Base-by-base conservation (phyloP, 192 early-diverging fungal species). In the Linnemannia schmuckeri region DNA sequence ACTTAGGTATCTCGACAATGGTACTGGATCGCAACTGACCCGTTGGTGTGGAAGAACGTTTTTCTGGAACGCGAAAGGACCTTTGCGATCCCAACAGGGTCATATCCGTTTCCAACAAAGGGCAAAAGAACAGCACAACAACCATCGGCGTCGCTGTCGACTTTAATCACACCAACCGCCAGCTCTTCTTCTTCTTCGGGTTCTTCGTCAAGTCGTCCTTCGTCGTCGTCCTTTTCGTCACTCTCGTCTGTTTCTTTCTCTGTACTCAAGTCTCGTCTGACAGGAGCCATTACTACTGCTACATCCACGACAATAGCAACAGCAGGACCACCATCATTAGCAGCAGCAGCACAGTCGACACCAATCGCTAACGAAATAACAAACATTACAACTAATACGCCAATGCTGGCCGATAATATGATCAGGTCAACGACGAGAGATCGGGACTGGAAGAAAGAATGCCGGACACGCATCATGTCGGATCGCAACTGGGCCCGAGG, bases 1-100 rank as follows among this genome's bases (percentile, higher is more conserved):
- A 24, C 12, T 3, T 72, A 86, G 83, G 83, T 86, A n/a, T 86
- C 78, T 18, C 78, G 83, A 20, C 68, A 80, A 77, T 86, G 83
- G 83, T 86, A 86, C 75, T 80, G 78, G 78, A 86, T 86, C 6
- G 70, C 83, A n/a, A 38, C 74, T 7, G 83, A 86, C 47, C 83
- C 80, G 61, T 77, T 79, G n/a, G 27, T 85, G 2, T 85, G 83
- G 83, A 80, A 61, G 42, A 68, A 37, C 20, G 63, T 74, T 3
- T 80, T 77, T 72, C 57, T 80, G 30, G 79, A 80, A 46, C 40
- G 54, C 70, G 83, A 86, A 70, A 70, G 46, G 9, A 30, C 47
- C 6, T 81, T 80, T 37, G 83, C 70, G 30, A 77, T 86, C 70
- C 83, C 83, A 9, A 44, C 38, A 42, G n/a, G 9, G 20, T 35